Evolutionary conservation across 371 early-diverging fungal species (phyloP).

Genomic region (Apophysomyces ossiformis): DNA sequence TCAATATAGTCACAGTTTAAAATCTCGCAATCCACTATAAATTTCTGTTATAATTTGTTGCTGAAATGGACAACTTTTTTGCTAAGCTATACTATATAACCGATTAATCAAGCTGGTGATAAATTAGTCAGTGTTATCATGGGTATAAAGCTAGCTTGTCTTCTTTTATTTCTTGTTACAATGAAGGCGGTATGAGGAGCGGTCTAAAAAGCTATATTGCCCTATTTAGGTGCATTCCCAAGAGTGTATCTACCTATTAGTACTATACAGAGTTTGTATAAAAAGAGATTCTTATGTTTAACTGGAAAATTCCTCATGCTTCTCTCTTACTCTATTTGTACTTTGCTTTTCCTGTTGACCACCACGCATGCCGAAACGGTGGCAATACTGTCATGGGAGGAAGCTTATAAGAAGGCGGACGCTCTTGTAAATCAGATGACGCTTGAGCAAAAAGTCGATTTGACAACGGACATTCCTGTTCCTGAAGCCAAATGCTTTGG

Average conservation of each 20-base stretch:
- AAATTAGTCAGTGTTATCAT: no score
- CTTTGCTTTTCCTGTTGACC: neutral
- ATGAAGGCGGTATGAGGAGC: neutral
- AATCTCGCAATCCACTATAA: no score
- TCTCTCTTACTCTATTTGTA: neutral
- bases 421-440: constrained; percentile 10
- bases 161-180: no score
- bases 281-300: neutral
- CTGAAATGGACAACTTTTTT: no score
- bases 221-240: constrained; percentile 5
- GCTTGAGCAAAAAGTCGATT: constrained; percentile 22
- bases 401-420: constrained; percentile 18
- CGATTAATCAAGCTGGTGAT: no score
- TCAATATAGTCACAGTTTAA: no score
- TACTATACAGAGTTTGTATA: neutral
- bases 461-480: constrained; percentile 34
- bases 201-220: neutral
- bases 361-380: neutral
- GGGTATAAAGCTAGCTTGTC: no score
- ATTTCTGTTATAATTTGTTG: no score
- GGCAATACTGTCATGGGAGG: constrained; percentile 14
- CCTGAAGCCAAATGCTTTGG: neutral
- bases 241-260: neutral
- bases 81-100: no score
- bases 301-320: neutral